Evolutionary conservation across 768 basidiomycete genomes (phyloP).

Genomic region (Boletus sensibilis): DNA sequence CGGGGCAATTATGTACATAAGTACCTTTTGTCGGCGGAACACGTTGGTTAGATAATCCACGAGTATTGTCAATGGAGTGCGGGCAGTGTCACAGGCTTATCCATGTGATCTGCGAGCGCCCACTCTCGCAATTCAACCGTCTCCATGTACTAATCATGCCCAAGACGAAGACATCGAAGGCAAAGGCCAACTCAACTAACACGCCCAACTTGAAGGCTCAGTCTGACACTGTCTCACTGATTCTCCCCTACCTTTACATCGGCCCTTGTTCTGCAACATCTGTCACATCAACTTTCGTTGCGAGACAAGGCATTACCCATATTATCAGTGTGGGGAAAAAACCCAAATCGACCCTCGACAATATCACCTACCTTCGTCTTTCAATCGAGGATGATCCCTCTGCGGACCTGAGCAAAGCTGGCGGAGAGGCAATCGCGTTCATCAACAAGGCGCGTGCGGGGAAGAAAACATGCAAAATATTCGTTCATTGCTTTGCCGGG

Average conservation of each 20-base stretch:
- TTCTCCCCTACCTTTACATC: constrained; percentile 11
- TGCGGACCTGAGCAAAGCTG: constrained; percentile 4
- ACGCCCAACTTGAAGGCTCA: neutral
- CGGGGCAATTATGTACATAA: too few species aligned
- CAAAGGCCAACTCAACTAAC: neutral
- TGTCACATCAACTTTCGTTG: neutral
- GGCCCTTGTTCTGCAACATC: constrained; percentile 12
- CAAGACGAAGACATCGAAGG: neutral
- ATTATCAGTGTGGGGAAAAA: constrained; percentile 11
- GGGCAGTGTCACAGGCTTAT: neutral
- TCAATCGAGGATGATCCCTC: constrained; percentile 6
- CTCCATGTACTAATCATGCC: neutral
- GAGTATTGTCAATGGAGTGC: too few species aligned
- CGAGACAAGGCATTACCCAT: constrained; percentile 9
- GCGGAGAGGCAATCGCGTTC: neutral
- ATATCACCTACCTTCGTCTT: constrained; percentile 7
- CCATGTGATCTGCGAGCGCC: neutral
- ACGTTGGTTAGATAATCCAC: too few species aligned
- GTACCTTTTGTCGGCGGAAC: too few species aligned
- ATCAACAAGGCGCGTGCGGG: neutral
- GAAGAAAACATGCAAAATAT: neutral
- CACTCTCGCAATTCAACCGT: neutral
- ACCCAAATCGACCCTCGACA: neutral
- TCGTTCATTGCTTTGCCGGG: constrained; percentile 10
- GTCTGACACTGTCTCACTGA: constrained; percentile 1